Evolutionary conservation across 495 filamentous ascomycete genomes (phyloP).

Genomic region (Aspergillus nidulans): DNA sequence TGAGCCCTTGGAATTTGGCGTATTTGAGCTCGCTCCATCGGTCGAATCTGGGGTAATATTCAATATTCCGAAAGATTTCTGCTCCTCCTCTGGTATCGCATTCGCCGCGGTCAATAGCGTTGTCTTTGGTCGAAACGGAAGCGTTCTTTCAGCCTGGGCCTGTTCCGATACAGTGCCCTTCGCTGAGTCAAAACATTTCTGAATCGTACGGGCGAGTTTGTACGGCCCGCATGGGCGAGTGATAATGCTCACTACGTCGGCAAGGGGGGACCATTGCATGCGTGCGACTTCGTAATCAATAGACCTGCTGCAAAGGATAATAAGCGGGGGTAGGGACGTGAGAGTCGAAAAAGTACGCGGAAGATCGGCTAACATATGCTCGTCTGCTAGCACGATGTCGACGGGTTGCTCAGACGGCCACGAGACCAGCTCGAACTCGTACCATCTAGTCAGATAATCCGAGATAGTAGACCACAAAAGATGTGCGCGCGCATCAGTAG

Average conservation of each 20-base stretch:
- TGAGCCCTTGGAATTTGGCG: slow-evolving; percentile 9
- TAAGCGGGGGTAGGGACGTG: slow-evolving; percentile 26
- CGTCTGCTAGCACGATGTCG: slow-evolving; percentile 42
- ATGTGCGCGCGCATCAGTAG: slow-evolving; percentile 12
- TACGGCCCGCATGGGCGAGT: slow-evolving; percentile 58
- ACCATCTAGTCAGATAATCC: slow-evolving; percentile 43
- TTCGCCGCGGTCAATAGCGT: background rate
- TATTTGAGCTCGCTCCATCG: slow-evolving; percentile 4
- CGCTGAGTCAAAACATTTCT: slow-evolving; percentile 28
- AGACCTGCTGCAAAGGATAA: slow-evolving; percentile 34
- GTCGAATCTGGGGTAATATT: slow-evolving; percentile 11
- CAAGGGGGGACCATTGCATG: slow-evolving; percentile 29
- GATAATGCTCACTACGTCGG: slow-evolving; percentile 39
- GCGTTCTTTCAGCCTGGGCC: slow-evolving; percentile 13
- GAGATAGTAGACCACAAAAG: slow-evolving; percentile 22
- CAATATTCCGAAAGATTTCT: background rate
- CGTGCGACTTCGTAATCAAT: slow-evolving; percentile 28
- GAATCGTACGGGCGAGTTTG: slow-evolving; percentile 56
- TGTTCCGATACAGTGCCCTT: slow-evolving; percentile 12
- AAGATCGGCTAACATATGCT: slow-evolving; percentile 25
- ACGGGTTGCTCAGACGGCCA: slow-evolving; percentile 27
- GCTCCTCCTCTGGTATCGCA: background rate
- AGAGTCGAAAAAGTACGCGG: slow-evolving; percentile 7
- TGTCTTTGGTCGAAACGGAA: background rate
- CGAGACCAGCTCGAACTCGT: slow-evolving; percentile 36